These are phyloP conservation scores for Skeletonema menzelii DNA, from an alignment of 108 stramenopile genomes.

Conservation along the genomic window DNA sequence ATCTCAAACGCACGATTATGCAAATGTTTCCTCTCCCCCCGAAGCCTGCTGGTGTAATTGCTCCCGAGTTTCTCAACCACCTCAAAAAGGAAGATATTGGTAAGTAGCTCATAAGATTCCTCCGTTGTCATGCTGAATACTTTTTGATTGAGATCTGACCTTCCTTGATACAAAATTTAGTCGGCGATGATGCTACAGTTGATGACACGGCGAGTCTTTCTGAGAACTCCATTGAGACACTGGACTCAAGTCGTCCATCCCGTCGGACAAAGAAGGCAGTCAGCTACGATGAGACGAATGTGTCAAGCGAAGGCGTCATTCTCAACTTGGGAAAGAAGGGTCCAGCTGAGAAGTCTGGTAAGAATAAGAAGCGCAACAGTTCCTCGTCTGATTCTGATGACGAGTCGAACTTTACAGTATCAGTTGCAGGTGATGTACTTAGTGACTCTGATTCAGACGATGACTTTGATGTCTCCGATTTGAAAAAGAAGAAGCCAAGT, in stretches of 20 bases:
- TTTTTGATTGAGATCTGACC: no score
- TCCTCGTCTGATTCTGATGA: slow-evolving; percentile 1
- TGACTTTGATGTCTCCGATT: slow-evolving; percentile 11
- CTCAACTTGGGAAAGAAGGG: slow-evolving; percentile 2
- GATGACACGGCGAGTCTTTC: slow-evolving; percentile 6
- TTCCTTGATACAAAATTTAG: no score
- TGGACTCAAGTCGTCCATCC: neutral
- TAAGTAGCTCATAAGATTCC: no score
- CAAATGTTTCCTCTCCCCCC: slow-evolving; percentile 28
- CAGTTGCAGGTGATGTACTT: neutral
- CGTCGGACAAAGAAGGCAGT: neutral
- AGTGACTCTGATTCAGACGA: slow-evolving; percentile 4
- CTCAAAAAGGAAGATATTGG: slow-evolving; percentile 18
- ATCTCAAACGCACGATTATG: neutral
- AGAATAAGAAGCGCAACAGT: slow-evolving; percentile 2
- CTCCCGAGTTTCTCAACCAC: slow-evolving; percentile 36
- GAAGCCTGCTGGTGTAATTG: slow-evolving; percentile 28
- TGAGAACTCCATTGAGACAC: neutral
- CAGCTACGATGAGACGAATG: slow-evolving; percentile 7
- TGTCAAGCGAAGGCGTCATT: neutral
- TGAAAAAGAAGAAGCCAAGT: slow-evolving; percentile 7
- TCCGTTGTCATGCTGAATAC: no score
- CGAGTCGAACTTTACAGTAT: slow-evolving; percentile 5
- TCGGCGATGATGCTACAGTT: neutral
- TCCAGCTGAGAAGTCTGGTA: neutral